Conservation (phyloP, 2,329 filamentous ascomycete genomes). For the Aspergillus niger region DNA sequence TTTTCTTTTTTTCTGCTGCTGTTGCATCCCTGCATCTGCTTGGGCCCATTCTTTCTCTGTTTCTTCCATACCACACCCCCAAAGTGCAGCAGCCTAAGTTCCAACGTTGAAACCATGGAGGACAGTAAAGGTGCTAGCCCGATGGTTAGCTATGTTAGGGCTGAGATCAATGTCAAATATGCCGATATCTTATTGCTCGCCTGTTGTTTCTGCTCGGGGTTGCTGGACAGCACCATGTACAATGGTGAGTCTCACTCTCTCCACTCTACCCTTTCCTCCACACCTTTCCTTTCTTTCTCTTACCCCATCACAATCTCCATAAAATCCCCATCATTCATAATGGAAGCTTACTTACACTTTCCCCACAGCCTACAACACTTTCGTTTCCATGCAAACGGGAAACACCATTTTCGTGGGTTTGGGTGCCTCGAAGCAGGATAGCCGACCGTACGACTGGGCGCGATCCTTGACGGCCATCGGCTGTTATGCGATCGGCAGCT, state of each 20-base stretch:
- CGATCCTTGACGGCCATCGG: constrained; percentile 48
- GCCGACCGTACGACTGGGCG: constrained; percentile 46
- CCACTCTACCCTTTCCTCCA: neutral
- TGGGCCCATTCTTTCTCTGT: no score
- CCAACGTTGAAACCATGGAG: neutral
- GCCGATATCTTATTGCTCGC: constrained; percentile 29
- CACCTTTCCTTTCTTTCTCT: no score
- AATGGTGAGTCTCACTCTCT: constrained; percentile 22
- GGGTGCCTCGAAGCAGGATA: constrained; percentile 44
- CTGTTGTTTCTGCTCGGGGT: constrained; percentile 32
- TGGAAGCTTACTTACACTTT: neutral
- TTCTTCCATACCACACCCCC: neutral
- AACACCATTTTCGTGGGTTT: constrained; percentile 50
- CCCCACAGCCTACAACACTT: constrained; percentile 44
- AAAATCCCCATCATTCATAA: no score
- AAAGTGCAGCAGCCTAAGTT: neutral
- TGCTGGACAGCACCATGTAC: constrained; percentile 35
- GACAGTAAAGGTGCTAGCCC: neutral
- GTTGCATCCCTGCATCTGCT: no score
- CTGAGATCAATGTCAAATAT: constrained; percentile 26
- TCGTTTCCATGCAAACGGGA: constrained; percentile 36
- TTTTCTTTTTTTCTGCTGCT: no score
- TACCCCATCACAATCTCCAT: neutral
- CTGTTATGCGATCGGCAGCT: constrained; percentile 46
- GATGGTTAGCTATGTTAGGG: constrained; percentile 19